Evolutionary conservation across 2,329 filamentous ascomycete species (phyloP).

Genomic region (Aspergillus uvarum): DNA sequence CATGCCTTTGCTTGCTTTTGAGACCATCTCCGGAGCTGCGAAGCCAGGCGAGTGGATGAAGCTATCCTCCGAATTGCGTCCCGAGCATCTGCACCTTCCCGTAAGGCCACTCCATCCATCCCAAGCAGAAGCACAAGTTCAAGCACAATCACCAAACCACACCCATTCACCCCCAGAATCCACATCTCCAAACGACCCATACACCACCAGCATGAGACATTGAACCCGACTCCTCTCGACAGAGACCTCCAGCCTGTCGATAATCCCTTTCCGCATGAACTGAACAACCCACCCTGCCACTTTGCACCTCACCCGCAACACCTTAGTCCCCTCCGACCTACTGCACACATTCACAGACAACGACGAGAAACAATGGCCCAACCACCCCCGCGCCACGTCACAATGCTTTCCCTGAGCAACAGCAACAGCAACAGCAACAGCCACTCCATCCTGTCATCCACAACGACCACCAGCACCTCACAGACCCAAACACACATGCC

Average conservation of each 20-base stretch:
- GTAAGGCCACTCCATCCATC: constrained; percentile 9
- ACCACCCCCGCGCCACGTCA: constrained; percentile 30
- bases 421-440: constrained; percentile 27
- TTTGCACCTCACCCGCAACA: neutral
- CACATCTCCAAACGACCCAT: too few species aligned
- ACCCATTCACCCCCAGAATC: too few species aligned
- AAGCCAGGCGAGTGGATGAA: neutral
- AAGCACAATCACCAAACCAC: neutral
- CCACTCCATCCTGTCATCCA: constrained; percentile 20
- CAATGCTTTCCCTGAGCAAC: constrained; percentile 36
- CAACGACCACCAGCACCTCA: constrained; percentile 18
- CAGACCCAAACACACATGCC: constrained; percentile 44
- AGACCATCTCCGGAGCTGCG: neutral
- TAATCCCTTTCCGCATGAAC: too few species aligned
- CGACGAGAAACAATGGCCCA: constrained; percentile 27
- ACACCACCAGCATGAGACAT: neutral
- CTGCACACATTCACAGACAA: neutral
- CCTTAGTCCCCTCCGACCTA: neutral
- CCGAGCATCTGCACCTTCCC: constrained; percentile 9
- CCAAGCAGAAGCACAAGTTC: neutral
- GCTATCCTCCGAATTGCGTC: constrained; percentile 13
- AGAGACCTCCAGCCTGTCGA: too few species aligned
- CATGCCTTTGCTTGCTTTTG: neutral
- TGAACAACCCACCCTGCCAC: neutral
- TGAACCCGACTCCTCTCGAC: too few species aligned